Conservation (phyloP, 2,329 filamentous ascomycete genomes). For the Thielaviopsis populi region DNA sequence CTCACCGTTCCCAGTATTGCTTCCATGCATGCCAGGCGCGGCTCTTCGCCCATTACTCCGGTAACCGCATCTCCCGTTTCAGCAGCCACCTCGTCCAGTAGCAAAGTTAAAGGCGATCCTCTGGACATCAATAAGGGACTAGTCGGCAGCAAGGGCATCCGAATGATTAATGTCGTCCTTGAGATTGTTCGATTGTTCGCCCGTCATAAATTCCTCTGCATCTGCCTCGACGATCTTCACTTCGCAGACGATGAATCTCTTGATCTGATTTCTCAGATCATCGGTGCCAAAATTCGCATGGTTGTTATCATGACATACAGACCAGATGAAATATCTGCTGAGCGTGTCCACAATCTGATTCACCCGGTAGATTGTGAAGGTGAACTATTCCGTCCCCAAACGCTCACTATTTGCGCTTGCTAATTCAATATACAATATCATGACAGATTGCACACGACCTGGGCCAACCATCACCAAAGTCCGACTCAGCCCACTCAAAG, state of each 20-base stretch:
- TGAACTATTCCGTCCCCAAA: constrained; percentile 19
- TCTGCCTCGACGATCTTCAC: constrained; percentile 79
- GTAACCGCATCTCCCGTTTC: constrained; percentile 34
- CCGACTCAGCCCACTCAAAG: constrained; percentile 54
- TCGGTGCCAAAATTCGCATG: constrained; percentile 63
- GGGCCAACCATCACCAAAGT: constrained; percentile 52
- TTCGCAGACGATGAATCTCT: constrained; percentile 80
- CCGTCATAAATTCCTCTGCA: constrained; percentile 71
- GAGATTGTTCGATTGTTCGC: constrained; percentile 74
- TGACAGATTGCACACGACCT: constrained; percentile 29
- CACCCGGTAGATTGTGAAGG: constrained; percentile 40
- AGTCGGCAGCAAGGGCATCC: constrained; percentile 47
- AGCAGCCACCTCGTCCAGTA: constrained; percentile 25
- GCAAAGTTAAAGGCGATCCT: constrained; percentile 28
- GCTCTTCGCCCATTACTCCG: constrained; percentile 33
- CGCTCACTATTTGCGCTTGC: not conserved
- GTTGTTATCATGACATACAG: constrained; percentile 66
- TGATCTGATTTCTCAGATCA: constrained; percentile 68
- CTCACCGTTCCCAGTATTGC: constrained; percentile 13
- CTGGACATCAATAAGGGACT: constrained; percentile 43
- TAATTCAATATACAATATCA: not conserved
- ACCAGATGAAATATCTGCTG: constrained; percentile 46
- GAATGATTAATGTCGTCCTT: constrained; percentile 74
- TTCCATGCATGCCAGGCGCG: constrained; percentile 31
- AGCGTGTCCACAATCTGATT: constrained; percentile 40